A percentile compares a stretch with the other conserved stretches of the same genome.
Evolutionary conservation across 2,329 filamentous ascomycete genomes (phyloP).

Genomic region (Aspergillus brasiliensis): DNA sequence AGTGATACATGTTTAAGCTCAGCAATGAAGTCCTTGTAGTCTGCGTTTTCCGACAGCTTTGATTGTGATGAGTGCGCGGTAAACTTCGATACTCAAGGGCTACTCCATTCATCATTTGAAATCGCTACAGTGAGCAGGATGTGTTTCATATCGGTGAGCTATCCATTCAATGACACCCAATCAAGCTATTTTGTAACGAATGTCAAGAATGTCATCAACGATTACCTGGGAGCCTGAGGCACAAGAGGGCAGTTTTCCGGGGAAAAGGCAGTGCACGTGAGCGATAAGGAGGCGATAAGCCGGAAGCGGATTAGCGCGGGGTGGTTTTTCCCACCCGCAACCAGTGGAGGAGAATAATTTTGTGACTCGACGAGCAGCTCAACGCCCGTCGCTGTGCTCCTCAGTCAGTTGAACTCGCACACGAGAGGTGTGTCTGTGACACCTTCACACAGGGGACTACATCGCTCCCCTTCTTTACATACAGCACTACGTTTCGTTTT

Average conservation of each 20-base stretch:
- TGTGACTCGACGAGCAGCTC: slow-evolving; percentile 22
- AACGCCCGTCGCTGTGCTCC: slow-evolving; percentile 21
- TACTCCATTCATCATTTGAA: neutral
- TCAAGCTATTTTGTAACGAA: neutral
- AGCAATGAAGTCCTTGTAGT: neutral
- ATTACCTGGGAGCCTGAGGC: neutral
- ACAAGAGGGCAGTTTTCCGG: slow-evolving; percentile 1
- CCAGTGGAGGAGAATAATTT: slow-evolving; percentile 23
- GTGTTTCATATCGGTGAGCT: neutral
- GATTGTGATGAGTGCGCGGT: neutral
- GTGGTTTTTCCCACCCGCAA: slow-evolving; percentile 13
- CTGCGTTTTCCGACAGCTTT: neutral
- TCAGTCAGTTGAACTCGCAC: slow-evolving; percentile 21
- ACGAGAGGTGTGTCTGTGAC: slow-evolving; percentile 23
- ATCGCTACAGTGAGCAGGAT: neutral
- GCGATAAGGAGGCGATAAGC: slow-evolving; percentile 31
- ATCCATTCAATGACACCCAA: neutral
- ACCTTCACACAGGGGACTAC: slow-evolving; percentile 16
- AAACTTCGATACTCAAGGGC: neutral
- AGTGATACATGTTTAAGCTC: too few relatives aligned
- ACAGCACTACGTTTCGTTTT: neutral
- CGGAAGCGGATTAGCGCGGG: slow-evolving; percentile 31
- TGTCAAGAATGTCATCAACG: neutral
- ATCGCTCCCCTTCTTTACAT: slow-evolving; percentile 12
- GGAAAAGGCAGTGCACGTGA: slow-evolving; percentile 19